These are phyloP conservation scores for Taiozyma sp. DNA, from an alignment of 1,139 yeast species.

Conservation along the genomic window DNA sequence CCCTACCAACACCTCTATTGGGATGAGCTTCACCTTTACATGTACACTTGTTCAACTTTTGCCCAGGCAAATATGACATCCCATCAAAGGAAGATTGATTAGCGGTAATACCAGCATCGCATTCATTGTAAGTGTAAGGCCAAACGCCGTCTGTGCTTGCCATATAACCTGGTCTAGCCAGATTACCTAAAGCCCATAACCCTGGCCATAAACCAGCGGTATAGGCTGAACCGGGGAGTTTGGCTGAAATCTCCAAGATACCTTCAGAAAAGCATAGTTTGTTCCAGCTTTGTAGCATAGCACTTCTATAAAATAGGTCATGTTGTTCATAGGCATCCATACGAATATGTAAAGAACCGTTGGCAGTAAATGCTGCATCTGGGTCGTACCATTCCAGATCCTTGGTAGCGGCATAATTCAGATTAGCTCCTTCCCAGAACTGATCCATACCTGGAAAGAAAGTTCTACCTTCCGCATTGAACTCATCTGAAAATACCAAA, in stretches of 20 bases:
- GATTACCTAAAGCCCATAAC: constrained; percentile 81
- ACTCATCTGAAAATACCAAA: constrained; percentile 78
- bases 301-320: constrained; percentile 69
- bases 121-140: constrained; percentile 79
- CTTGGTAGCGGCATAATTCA: constrained; percentile 72
- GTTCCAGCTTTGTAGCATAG: constrained; percentile 86
- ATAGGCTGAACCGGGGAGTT: constrained; percentile 65
- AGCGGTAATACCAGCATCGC: constrained; percentile 90
- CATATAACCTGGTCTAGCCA: constrained; percentile 78
- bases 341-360: constrained; percentile 59
- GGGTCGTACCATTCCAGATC: constrained; percentile 91
- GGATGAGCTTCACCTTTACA: constrained; percentile 80
- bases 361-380: constrained; percentile 64
- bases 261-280: constrained; percentile 80
- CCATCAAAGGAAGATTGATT: constrained; percentile 84
- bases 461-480: constrained; percentile 75
- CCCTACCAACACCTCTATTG: constrained; percentile 72
- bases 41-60: constrained; percentile 60
- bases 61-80: constrained; percentile 73
- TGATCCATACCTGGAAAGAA: constrained; percentile 77
- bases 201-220: constrained; percentile 87
- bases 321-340: constrained; percentile 74
- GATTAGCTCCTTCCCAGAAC: constrained; percentile 71
- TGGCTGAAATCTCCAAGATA: constrained; percentile 58
- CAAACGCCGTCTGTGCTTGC: constrained; percentile 82